A percentile compares a stretch with the other conserved stretches of the same genome.
Conservation (phyloP, 1,284 basidiomycete genomes). For the Leccinum griseonigrum region DNA sequence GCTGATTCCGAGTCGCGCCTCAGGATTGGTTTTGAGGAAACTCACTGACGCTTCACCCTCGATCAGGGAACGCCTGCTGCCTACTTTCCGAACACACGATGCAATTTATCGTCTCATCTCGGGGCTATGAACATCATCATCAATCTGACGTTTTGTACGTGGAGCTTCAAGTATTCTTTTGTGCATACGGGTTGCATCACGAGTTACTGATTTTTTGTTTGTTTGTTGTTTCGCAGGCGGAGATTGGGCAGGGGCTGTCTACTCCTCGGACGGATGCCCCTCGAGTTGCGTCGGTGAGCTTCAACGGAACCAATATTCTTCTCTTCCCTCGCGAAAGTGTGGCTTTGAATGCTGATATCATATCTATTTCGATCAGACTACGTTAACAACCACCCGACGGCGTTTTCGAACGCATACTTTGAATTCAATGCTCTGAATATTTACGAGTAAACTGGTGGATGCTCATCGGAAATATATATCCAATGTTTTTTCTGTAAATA, state of each 20-base stretch:
- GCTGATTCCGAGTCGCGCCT: background rate
- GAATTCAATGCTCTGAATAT: conserved; percentile 28
- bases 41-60: background rate
- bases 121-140: conserved; percentile 25
- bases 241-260: conserved; percentile 40
- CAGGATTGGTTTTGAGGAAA: no score
- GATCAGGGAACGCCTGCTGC: conserved; percentile 22
- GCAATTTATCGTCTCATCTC: conserved; percentile 18
- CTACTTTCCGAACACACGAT: conserved; percentile 19
- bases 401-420: conserved; percentile 25
- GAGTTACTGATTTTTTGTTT: background rate
- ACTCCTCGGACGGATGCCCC: conserved; percentile 32
- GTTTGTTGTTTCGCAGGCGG: conserved; percentile 30
- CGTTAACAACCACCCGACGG: conserved; percentile 14
- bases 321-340: background rate
- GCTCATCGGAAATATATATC: background rate
- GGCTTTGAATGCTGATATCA: background rate
- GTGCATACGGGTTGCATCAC: background rate
- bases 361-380: conserved; percentile 12
- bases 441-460: conserved; percentile 12
- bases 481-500: background rate
- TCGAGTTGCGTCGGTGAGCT: conserved; percentile 33
- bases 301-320: background rate
- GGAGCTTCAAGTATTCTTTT: background rate
- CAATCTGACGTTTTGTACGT: conserved; percentile 29